A percentile compares a stretch with the other conserved stretches of the same genome.
Conservation (phyloP, 1,139 yeast genomes). For the Suzukiozyma palmioleophila region DNA sequence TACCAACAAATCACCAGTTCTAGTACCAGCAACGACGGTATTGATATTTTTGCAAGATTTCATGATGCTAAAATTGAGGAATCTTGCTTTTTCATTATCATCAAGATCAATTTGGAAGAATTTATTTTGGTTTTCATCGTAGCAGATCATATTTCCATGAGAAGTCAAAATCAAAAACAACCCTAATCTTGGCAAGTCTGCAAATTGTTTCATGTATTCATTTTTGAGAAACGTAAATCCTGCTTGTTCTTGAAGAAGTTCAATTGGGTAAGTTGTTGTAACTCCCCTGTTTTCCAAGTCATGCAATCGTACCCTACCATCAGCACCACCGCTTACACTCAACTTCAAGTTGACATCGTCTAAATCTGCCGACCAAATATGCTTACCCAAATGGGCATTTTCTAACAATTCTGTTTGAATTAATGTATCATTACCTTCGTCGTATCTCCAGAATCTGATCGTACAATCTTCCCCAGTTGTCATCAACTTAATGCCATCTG, state of each 20-base stretch:
- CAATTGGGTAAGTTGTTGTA: slow-evolving; percentile 23
- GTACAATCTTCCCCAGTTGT: slow-evolving; percentile 91
- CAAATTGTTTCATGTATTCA: slow-evolving; percentile 63
- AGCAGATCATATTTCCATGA: slow-evolving; percentile 47
- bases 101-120: slow-evolving; percentile 26
- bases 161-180: slow-evolving; percentile 59
- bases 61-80: slow-evolving; percentile 49
- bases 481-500: slow-evolving; percentile 34
- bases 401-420: slow-evolving; percentile 33
- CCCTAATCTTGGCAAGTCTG: slow-evolving; percentile 30
- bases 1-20: slow-evolving; percentile 49
- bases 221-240: slow-evolving; percentile 29
- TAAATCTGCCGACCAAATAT: slow-evolving; percentile 80
- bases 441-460: slow-evolving; percentile 69
- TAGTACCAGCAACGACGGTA: slow-evolving; percentile 45
- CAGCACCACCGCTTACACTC: slow-evolving; percentile 84
- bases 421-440: slow-evolving; percentile 18
- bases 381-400: slow-evolving; percentile 78
- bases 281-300: slow-evolving; percentile 30
- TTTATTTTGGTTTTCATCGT: slow-evolving; percentile 14
- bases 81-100: slow-evolving; percentile 20
- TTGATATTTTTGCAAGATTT: slow-evolving; percentile 39
- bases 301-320: slow-evolving; percentile 69
- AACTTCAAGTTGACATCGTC: slow-evolving; percentile 34
- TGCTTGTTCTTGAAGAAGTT: slow-evolving; percentile 24